These are phyloP conservation scores for Dothistroma septosporum DNA, from an alignment of 2,329 filamentous ascomycete genomes.

Conservation along the genomic window DNA sequence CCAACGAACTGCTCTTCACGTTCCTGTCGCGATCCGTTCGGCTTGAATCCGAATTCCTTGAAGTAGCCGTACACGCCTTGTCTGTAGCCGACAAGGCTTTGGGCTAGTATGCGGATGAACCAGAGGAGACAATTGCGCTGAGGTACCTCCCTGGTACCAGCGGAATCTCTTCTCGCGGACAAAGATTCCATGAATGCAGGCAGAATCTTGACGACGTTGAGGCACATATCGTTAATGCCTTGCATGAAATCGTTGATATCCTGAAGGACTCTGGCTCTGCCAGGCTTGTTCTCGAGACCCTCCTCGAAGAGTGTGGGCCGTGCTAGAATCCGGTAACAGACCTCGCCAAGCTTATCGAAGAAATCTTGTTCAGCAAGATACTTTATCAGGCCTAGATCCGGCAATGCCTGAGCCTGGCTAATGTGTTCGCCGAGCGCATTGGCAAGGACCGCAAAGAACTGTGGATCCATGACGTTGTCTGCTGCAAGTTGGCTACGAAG, in stretches of 20 bases:
- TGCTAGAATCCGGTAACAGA: neutral
- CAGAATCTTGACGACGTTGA: slow-evolving; percentile 20
- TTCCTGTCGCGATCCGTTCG: neutral
- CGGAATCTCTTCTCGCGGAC: slow-evolving; percentile 25
- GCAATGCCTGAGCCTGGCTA: neutral
- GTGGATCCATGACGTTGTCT: neutral
- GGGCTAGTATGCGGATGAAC: slow-evolving; percentile 19
- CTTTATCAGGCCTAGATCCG: slow-evolving; percentile 9
- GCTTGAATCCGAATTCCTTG: slow-evolving; percentile 4
- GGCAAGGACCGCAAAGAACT: neutral
- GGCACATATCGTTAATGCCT: slow-evolving; percentile 16
- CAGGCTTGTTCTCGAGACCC: no score
- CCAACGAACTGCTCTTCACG: neutral
- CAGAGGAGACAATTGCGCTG: slow-evolving; percentile 18
- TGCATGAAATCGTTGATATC: slow-evolving; percentile 11
- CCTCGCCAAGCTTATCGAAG: slow-evolving; percentile 13
- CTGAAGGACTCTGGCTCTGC: neutral
- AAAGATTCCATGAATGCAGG: slow-evolving; percentile 18
- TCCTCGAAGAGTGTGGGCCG: neutral
- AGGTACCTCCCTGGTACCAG: slow-evolving; percentile 15
- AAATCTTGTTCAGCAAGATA: slow-evolving; percentile 21
- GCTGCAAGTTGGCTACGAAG: neutral
- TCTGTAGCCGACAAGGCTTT: slow-evolving; percentile 7
- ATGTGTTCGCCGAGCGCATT: neutral
- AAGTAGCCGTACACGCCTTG: slow-evolving; percentile 6